phyloP scores from a whole-genome alignment of 768 basidiomycete species.

The Boletellus sp. region DNA sequence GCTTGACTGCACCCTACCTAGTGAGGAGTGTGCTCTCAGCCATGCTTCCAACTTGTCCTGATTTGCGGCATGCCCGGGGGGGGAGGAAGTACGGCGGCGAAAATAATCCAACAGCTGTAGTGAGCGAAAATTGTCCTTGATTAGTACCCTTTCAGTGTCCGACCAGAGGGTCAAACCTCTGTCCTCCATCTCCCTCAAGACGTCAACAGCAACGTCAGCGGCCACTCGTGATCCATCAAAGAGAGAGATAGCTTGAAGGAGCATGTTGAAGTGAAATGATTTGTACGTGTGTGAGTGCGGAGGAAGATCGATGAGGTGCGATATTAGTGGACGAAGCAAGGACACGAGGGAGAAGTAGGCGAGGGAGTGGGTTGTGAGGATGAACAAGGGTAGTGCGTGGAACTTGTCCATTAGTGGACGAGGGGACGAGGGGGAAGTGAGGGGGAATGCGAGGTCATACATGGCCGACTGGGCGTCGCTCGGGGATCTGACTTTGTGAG shows the following conservation, averaged over 20 bases:
- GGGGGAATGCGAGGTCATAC: slow-evolving; percentile 40
- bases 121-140: slow-evolving; percentile 50
- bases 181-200: slow-evolving; percentile 47
- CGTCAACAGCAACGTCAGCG: slow-evolving; percentile 36
- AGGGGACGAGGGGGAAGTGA: slow-evolving; percentile 33
- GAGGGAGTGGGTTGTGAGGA: slow-evolving; percentile 42
- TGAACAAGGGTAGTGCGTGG: slow-evolving; percentile 9
- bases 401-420: slow-evolving; percentile 9
- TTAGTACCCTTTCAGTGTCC: slow-evolving; percentile 42
- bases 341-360: slow-evolving; percentile 46
- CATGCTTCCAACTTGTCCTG: slow-evolving; percentile 12
- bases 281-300: slow-evolving; percentile 12
- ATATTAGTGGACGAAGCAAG: slow-evolving; percentile 43
- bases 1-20: slow-evolving; percentile 37
- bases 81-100: slow-evolving; percentile 15
- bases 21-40: slow-evolving; percentile 20
- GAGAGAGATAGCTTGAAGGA: slow-evolving; percentile 49
- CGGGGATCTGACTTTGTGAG: slow-evolving; percentile 43
- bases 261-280: slow-evolving; percentile 45
- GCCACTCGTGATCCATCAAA: slow-evolving; percentile 39
- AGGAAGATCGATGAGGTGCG: slow-evolving; percentile 38
- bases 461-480: slow-evolving; percentile 43
- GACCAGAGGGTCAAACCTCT: slow-evolving; percentile 40
- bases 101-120: slow-evolving; percentile 48
- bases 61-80: neutral